Percentiles rank a stretch among this genome's conserved stretches.
Evolutionary conservation across 768 basidiomycete genomes (phyloP).

Genomic region (Holtermannia corniformis): DNA sequence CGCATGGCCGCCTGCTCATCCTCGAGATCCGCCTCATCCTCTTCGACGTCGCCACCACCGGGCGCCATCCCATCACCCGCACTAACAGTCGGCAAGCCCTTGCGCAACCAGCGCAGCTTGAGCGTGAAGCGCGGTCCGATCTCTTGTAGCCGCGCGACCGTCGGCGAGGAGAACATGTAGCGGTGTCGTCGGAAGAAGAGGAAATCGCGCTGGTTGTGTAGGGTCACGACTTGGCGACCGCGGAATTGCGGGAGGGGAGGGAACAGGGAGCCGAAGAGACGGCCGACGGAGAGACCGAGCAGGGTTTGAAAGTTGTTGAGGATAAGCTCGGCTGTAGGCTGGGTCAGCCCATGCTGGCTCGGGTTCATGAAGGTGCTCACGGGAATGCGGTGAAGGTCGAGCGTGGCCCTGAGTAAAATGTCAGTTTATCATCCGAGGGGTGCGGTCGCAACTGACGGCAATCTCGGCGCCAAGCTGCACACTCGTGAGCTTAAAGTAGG

Average conservation of each 20-base stretch:
- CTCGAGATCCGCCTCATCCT: constrained; percentile 25
- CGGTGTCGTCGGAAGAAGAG: constrained; percentile 93
- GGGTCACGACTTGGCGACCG: constrained; percentile 89
- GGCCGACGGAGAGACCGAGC: constrained; percentile 83
- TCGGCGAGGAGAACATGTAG: constrained; percentile 83
- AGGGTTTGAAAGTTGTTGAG: constrained; percentile 89
- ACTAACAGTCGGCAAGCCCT: constrained; percentile 71
- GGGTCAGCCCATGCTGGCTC: background rate
- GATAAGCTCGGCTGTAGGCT: constrained; percentile 64
- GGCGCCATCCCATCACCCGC: constrained; percentile 38
- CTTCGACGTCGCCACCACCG: constrained; percentile 30
- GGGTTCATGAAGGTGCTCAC: constrained; percentile 16
- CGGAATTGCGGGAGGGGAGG: constrained; percentile 91
- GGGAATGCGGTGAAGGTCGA: constrained; percentile 79
- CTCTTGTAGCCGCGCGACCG: constrained; percentile 88
- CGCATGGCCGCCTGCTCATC: constrained; percentile 23
- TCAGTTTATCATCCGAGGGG: background rate
- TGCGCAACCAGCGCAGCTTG: constrained; percentile 79
- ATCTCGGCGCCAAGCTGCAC: constrained; percentile 78
- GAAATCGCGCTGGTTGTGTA: constrained; percentile 97
- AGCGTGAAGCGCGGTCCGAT: constrained; percentile 96
- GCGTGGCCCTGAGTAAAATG: constrained; percentile 64
- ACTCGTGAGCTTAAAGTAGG: constrained; percentile 88
- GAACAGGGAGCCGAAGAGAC: constrained; percentile 93
- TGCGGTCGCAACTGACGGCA: constrained; percentile 49